Base-by-base conservation (phyloP, 768 basidiomycete species). In the Multifurca ochricompacta region DNA sequence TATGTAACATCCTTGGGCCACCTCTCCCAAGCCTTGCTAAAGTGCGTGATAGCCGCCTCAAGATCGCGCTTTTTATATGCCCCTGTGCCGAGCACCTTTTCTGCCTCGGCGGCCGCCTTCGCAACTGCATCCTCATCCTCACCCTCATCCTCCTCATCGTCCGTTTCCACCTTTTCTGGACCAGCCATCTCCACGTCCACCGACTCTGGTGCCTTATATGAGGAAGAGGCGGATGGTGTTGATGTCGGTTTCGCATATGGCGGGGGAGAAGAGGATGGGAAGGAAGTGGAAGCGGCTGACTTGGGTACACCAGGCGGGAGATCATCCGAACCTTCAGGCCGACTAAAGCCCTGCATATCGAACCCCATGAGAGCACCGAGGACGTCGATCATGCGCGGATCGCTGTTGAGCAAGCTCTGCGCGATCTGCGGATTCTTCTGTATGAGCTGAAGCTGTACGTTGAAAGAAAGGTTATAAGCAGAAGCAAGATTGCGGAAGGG, bases 1-100 rank as follows among this genome's bases (percentile, higher is more conserved):
- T 84, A 97, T 10, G 91, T 88, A 57, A 97, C 76, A 67, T 99
- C 93, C 72, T 95, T 88, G 25, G 92, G 91, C 80, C 84, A 94
- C 16, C 79, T 64, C 57, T 95, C 91, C 93, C 94, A 98, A 4
- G 96, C 96, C 65, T 85, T 82, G 61, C 80, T 70, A 73, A 90
- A 99, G 59, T 79, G 75, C 53, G 74, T 73, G 44, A 80, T 79
- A 18, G 96, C 95, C 55, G 80, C 78, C 25, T 77, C 81, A 62
- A 98, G 91, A 41, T 86, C 76, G 56, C 88, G 80, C 63, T 84
- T 81, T 77, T 92, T 94, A 77, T 97, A 97, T 6, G 85, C 81
- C 37, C 80, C 83, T 53, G 76, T 73, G 48, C 93, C 94, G 42
- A 79, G 76, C 60, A 81, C 78, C 75, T 97, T 97, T 57, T 83